Evolutionary conservation across 2,329 filamentous ascomycete species (phyloP).

Genomic region (Macrophomina phaseolina): DNA sequence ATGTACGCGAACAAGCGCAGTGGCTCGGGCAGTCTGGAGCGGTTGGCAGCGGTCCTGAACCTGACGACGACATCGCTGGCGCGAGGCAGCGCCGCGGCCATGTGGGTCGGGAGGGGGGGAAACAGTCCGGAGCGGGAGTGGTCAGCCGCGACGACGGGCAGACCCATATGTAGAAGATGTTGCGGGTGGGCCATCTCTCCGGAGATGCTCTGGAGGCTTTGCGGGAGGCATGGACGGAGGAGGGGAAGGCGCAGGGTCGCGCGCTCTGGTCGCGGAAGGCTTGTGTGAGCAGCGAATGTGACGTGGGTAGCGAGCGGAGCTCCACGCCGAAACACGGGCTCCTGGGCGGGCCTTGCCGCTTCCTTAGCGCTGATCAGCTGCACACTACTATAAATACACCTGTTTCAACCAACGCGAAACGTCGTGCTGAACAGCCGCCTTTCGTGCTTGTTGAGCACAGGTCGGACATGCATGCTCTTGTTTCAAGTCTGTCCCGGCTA

Average conservation of each 20-base stretch:
- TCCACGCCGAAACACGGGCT: constrained; percentile 16
- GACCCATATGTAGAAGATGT: constrained; percentile 3
- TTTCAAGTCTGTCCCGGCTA: constrained; percentile 3
- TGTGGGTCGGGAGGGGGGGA: neutral
- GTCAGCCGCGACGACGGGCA: neutral
- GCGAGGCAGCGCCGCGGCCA: neutral
- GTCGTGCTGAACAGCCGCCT: neutral
- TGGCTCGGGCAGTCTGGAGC: constrained; percentile 6
- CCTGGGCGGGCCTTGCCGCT: constrained; percentile 19
- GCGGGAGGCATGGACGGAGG: constrained; percentile 22
- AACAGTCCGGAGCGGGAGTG: constrained; percentile 1
- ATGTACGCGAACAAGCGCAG: constrained; percentile 2
- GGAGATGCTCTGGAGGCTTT: constrained; percentile 14
- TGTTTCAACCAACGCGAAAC: neutral
- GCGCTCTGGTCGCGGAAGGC: constrained; percentile 9
- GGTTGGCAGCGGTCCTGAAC: constrained; percentile 11
- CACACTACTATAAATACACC: constrained; percentile 9
- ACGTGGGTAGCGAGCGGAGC: constrained; percentile 22
- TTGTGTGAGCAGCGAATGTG: constrained; percentile 19
- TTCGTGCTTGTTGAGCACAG: neutral
- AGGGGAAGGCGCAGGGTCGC: constrained; percentile 14
- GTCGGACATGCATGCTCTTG: neutral
- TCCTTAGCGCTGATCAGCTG: constrained; percentile 10
- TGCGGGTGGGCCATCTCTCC: constrained; percentile 18
- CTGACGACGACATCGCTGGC: constrained; percentile 3